Evolutionary conservation across 768 basidiomycete genomes (phyloP).

Genomic region (Fomitopsis serialis): DNA sequence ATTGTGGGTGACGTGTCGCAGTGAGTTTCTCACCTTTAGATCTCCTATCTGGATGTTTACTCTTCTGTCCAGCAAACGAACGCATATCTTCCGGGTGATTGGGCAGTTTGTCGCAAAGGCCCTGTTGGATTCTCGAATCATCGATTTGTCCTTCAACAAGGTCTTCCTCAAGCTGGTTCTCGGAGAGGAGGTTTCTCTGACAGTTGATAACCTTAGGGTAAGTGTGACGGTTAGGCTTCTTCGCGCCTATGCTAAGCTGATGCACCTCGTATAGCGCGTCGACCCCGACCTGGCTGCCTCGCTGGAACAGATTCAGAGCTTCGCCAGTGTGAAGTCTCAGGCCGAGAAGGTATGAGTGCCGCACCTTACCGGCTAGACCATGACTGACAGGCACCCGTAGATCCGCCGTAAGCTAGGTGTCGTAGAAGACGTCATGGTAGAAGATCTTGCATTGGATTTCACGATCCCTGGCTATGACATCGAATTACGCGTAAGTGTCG

Average conservation of each 20-base stretch:
- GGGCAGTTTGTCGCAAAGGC: slow-evolving; percentile 98
- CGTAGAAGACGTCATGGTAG: slow-evolving; percentile 62
- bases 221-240: slow-evolving; percentile 10
- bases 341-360: slow-evolving; percentile 46
- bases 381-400: slow-evolving; percentile 2
- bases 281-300: slow-evolving; percentile 85
- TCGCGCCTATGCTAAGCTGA: neutral
- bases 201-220: slow-evolving; percentile 79
- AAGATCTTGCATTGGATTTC: slow-evolving; percentile 92
- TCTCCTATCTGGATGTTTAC: neutral
- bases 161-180: slow-evolving; percentile 90
- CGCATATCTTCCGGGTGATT: slow-evolving; percentile 82
- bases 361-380: too few species aligned
- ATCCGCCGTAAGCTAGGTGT: slow-evolving; percentile 30
- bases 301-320: slow-evolving; percentile 68
- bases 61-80: slow-evolving; percentile 55
- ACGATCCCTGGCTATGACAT: slow-evolving; percentile 95
- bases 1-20: slow-evolving; percentile 71
- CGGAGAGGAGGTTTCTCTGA: slow-evolving; percentile 80
- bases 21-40: slow-evolving; percentile 36
- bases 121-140: slow-evolving; percentile 94
- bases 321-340: slow-evolving; percentile 43
- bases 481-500: slow-evolving; percentile 68
- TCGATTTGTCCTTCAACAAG: slow-evolving; percentile 92
- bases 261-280: slow-evolving; percentile 49